Base-by-base conservation (phyloP, 1,284 basidiomycete genomes). In the Chondrostereum purpureum region DNA sequence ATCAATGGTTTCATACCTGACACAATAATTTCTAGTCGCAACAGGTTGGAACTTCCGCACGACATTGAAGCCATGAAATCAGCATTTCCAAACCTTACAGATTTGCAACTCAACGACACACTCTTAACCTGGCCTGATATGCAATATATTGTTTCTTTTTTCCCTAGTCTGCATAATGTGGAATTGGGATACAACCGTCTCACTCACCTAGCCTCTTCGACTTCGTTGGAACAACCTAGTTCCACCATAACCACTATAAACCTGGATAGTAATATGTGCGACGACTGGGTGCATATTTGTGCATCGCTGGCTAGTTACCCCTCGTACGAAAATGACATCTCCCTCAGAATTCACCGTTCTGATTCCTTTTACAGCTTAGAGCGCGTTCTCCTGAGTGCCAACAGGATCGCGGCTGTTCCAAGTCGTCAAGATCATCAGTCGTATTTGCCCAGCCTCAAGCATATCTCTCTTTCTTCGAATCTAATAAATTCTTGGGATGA, bases 141-240 rank as follows among this genome's bases (percentile, higher is more conserved):
- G 67, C 63, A 71, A 45, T 48, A 54, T 12, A 64, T 86, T 20
- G 70, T 73, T 5, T 55, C 50, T 38, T 69, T 62, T 23, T 84
- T 95, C 68, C 78, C 83, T 0, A 61, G 60, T 17, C 65, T 98
- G 18, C 66, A 67, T 36, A 57, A 71, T 1, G 66, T 94, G 3
- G 87, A 95, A 64, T 61, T 92, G 44, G 92, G 91, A 5, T 78
- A 83, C 63, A 96, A 97, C 58, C 56, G 60, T 17, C 63, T 92
- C 35, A 55, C 59, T 17, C 57, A 55, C 13, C 63, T 83, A 44
- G 57, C 55, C 19, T 37, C 55, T 38, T n/a, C n/a, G n/a, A n/a
- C n/a, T n/a, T n/a, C n/a, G n/a, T 47, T 52, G 45, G 48, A 52
- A 23, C 38, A 42, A 45, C 42, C 40, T 20, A 41, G 53, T 14